Evolutionary conservation across 129 eudicot species (phyloP).

Genomic region (Escallonia herrerae): DNA sequence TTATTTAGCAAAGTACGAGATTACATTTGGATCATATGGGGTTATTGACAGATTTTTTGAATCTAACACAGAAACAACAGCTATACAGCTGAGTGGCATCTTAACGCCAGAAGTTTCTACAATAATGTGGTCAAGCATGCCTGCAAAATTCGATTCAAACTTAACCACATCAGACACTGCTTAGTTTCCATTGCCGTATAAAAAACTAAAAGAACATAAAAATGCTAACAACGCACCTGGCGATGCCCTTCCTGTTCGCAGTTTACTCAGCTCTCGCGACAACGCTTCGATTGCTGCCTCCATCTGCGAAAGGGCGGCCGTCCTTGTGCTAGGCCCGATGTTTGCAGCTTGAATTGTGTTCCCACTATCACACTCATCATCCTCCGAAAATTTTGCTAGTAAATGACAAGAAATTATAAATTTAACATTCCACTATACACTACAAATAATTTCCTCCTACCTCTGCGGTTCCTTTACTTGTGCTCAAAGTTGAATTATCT

Average conservation of each 20-base stretch:
- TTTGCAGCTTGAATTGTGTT: slow-evolving; percentile 36
- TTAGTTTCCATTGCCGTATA: not conserved
- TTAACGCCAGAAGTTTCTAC: slow-evolving; percentile 74
- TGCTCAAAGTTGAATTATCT: not conserved
- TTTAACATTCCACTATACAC: not conserved
- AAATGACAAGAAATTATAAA: not conserved
- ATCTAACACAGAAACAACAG: slow-evolving; percentile 88
- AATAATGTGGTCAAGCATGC: slow-evolving; percentile 93
- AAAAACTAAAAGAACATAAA: not conserved
- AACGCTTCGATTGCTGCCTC: slow-evolving; percentile 84
- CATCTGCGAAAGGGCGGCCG: slow-evolving; percentile 71
- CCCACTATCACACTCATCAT: slow-evolving; percentile 30
- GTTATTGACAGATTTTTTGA: slow-evolving; percentile 70
- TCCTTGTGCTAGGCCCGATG: slow-evolving; percentile 49
- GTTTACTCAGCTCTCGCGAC: slow-evolving; percentile 59
- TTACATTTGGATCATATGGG: slow-evolving; percentile 81
- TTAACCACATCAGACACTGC: not conserved
- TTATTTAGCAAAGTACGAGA: not conserved
- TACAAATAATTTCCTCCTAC: too few relatives aligned
- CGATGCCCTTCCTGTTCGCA: slow-evolving; percentile 93
- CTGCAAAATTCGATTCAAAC: slow-evolving; percentile 26
- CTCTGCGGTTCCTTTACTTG: too few relatives aligned
- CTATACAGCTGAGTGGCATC: slow-evolving; percentile 70
- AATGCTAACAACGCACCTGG: slow-evolving; percentile 33
- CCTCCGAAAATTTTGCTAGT: slow-evolving; percentile 27